Evolutionary conservation across 306 rosid species (phyloP).

Genomic region (Coriaria nepalensis): DNA sequence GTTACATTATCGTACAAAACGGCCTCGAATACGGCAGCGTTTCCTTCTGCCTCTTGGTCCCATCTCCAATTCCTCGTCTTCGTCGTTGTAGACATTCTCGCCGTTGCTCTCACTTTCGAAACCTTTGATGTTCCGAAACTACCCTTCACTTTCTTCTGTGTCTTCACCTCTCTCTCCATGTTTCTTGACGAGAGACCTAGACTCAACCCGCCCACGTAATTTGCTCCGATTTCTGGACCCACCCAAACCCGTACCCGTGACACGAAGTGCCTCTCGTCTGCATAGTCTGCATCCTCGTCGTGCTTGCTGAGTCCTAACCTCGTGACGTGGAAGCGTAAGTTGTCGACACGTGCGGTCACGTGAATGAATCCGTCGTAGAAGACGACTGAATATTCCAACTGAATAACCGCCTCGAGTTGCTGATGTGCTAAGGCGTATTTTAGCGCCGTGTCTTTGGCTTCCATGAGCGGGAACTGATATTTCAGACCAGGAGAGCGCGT

Average conservation of each 20-base stretch:
- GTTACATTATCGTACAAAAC: constrained; percentile 44
- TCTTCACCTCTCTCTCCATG: constrained; percentile 46
- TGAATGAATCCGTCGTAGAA: constrained; percentile 52
- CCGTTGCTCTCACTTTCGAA: constrained; percentile 29
- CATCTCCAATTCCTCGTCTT: constrained; percentile 55
- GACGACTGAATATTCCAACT: constrained; percentile 57
- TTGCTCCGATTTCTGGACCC: constrained; percentile 80
- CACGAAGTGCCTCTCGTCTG: constrained; percentile 62
- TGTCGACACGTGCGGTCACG: constrained; percentile 66
- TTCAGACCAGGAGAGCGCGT: constrained; percentile 17
- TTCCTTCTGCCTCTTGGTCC: constrained; percentile 87
- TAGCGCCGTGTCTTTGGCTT: constrained; percentile 47
- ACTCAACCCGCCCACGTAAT: constrained; percentile 56
- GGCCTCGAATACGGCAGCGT: constrained; percentile 61
- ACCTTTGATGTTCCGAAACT: constrained; percentile 23
- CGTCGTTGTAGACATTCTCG: constrained; percentile 27
- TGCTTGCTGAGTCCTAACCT: constrained; percentile 35
- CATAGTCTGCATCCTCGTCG: constrained; percentile 29
- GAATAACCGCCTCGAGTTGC: constrained; percentile 69
- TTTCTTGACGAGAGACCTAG: constrained; percentile 66
- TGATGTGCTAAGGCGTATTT: constrained; percentile 72
- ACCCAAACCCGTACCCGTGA: constrained; percentile 66
- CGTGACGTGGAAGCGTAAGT: constrained; percentile 53
- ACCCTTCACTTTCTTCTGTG: constrained; percentile 39
- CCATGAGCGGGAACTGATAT: constrained; percentile 25